Evolutionary conservation across 2,329 filamentous ascomycete species (phyloP).

Genomic region (Helotiales sp.): DNA sequence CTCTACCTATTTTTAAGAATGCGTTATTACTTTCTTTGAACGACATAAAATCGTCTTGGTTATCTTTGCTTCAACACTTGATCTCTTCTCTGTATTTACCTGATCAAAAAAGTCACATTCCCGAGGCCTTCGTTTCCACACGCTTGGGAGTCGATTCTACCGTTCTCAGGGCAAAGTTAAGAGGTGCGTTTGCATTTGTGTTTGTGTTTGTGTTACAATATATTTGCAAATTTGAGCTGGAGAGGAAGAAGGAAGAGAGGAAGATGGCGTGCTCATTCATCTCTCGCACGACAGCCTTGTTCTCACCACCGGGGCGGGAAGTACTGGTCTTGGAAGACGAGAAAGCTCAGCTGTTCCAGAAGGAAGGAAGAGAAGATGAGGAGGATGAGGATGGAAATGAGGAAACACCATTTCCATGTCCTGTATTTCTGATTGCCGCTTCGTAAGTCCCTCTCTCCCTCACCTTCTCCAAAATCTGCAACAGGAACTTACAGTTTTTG

Average conservation of each 20-base stretch:
- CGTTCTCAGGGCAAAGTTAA: too few relatives aligned
- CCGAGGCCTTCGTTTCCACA: too few relatives aligned
- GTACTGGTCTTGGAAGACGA: not conserved
- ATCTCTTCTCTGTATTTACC: too few relatives aligned
- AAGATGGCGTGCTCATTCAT: not conserved
- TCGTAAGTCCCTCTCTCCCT: not conserved
- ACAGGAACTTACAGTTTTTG: too few relatives aligned
- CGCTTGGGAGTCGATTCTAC: too few relatives aligned
- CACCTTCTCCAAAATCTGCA: too few relatives aligned
- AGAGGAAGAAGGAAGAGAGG: not conserved
- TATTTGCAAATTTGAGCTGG: not conserved
- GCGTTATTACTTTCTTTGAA: too few relatives aligned
- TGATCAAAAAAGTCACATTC: too few relatives aligned
- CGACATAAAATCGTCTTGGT: too few relatives aligned
- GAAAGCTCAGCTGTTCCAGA: not conserved
- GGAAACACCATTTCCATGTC: not conserved
- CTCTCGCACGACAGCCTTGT: not conserved
- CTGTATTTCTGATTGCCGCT: not conserved
- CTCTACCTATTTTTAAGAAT: too few relatives aligned
- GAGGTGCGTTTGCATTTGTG: too few relatives aligned
- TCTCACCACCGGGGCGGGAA: not conserved
- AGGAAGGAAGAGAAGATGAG: not conserved
- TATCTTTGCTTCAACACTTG: too few relatives aligned
- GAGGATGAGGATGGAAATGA: not conserved
- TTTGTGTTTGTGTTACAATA: not conserved